Evolutionary conservation across 2,329 filamentous ascomycete genomes (phyloP).

Genomic region (Colletotrichum magnum): DNA sequence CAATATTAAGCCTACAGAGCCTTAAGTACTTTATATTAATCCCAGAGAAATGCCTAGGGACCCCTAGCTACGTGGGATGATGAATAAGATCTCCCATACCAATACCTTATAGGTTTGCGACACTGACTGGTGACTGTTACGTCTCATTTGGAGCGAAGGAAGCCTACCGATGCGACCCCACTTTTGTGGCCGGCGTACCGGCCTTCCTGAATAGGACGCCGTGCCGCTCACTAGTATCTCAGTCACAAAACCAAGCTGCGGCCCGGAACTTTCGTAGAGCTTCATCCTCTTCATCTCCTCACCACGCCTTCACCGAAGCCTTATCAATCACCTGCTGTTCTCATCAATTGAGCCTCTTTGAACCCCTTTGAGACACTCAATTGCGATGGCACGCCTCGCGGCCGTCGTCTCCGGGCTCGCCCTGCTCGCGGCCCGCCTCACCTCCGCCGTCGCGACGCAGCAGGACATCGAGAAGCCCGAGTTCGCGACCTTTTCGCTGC

Average conservation of each 20-base stretch:
- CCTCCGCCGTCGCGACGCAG: conserved; percentile 17
- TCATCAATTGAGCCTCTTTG: not conserved
- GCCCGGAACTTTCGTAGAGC: not conserved
- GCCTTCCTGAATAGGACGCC: conserved; percentile 19
- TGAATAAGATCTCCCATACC: too few relatives aligned
- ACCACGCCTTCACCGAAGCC: not conserved
- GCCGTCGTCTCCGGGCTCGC: conserved; percentile 22
- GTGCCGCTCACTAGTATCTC: not conserved
- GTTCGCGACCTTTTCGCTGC: conserved; percentile 28
- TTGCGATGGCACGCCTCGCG: conserved; percentile 15
- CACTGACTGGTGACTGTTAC: too few relatives aligned
- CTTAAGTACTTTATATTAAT: too few relatives aligned
- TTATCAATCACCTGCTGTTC: not conserved
- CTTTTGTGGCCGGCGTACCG: not conserved
- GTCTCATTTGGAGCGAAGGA: too few relatives aligned
- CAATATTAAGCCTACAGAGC: too few relatives aligned
- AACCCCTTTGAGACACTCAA: too few relatives aligned
- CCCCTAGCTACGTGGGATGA: too few relatives aligned
- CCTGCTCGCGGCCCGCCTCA: conserved; percentile 12
- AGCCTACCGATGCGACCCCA: not conserved
- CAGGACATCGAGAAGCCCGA: conserved; percentile 22
- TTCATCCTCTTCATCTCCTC: not conserved
- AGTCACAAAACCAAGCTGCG: not conserved
- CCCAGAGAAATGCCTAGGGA: too few relatives aligned
- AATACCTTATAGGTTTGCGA: too few relatives aligned